Evolutionary conservation across 1,284 basidiomycete genomes (phyloP), one percentile per base, ranked within the genome.

Genomic region (Cronartium quercuum): DNA sequence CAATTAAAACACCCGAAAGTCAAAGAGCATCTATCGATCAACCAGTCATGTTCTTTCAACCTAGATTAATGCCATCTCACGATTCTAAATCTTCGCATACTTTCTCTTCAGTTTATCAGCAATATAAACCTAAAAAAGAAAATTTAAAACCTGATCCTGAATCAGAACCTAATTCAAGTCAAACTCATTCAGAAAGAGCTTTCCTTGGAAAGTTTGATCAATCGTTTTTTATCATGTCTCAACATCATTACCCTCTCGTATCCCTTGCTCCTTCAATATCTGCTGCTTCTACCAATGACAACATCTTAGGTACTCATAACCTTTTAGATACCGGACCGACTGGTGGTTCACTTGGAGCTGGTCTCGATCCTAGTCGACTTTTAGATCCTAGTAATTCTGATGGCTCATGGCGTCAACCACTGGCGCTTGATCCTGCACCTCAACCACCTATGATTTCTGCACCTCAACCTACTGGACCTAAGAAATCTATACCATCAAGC

Each of bases 41-140:
- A 42, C 88, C 91, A 0, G 87, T 92, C 79, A 88, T 90, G 12
- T 86, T 93, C 29, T 85, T 90, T 9, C 91, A 93, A 79, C 91
- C 91, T 1, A 87, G 86, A 3, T 88, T 89, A 0, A 84, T 85
- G 35, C 84, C 91, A 4, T 84, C 88, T 62, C 87, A 90, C 70
- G 84, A 77, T 75, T 70, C 57, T n/a, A 44, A 62, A 76, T 61
- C 57, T 21, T 58, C 68, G 6, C 29, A 62, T 68, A 66, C 63
- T 34, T 70, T 42, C 34, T 37, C 77, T 76, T 47, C 76, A 47
- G 41, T 58, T 37, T 47, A 55, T 76, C 24, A 66, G 41, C 69
- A 73, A 51, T 64, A 64, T 58, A 55, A 65, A 63, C 38, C 63
- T 66, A 29, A 60, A 58, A 47, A 66, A 66, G 51, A 51, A 57